Evolutionary conservation across 352 stramenopile species (phyloP).

Genomic region (Phytophthora vignae): DNA sequence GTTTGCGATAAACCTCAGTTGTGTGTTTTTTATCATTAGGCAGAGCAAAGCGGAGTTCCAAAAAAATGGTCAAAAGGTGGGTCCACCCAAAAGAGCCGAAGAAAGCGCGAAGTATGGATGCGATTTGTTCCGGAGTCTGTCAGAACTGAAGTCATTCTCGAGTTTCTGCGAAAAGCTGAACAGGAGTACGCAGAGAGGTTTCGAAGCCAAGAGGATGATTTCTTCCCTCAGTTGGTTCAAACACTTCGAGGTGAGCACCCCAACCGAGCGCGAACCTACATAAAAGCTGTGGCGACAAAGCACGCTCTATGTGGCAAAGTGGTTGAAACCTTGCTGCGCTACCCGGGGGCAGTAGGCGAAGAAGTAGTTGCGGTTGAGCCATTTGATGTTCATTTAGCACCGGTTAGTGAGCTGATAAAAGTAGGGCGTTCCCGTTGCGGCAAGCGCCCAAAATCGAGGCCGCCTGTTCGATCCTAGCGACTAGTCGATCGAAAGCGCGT

Average conservation of each 20-base stretch:
- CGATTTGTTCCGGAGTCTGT: constrained; percentile 51
- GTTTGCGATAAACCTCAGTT: not conserved
- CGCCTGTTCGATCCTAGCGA: constrained; percentile 17
- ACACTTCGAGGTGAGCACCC: constrained; percentile 65
- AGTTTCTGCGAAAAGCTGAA: constrained; percentile 52
- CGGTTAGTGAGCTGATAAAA: constrained; percentile 54
- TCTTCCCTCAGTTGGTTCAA: constrained; percentile 72
- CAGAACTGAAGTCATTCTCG: constrained; percentile 45
- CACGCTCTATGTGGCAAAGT: constrained; percentile 56
- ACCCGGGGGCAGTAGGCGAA: constrained; percentile 52
- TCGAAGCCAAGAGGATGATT: constrained; percentile 63
- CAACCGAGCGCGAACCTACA: constrained; percentile 63
- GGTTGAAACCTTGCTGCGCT: constrained; percentile 40
- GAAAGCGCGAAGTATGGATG: constrained; percentile 49
- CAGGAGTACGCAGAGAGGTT: constrained; percentile 46
- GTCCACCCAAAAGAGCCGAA: constrained; percentile 26
- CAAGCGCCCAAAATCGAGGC: constrained; percentile 20
- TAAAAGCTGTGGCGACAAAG: constrained; percentile 53
- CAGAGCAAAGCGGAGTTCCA: constrained; percentile 14
- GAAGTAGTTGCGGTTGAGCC: constrained; percentile 34
- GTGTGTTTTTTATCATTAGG: constrained; percentile 6
- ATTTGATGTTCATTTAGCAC: constrained; percentile 49
- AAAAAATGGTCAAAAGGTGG: constrained; percentile 33
- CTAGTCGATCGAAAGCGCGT: constrained; percentile 2
- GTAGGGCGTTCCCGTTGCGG: constrained; percentile 27